Conservation (phyloP, 345 rosid species). For the Rhodamnia rubescens region DNA sequence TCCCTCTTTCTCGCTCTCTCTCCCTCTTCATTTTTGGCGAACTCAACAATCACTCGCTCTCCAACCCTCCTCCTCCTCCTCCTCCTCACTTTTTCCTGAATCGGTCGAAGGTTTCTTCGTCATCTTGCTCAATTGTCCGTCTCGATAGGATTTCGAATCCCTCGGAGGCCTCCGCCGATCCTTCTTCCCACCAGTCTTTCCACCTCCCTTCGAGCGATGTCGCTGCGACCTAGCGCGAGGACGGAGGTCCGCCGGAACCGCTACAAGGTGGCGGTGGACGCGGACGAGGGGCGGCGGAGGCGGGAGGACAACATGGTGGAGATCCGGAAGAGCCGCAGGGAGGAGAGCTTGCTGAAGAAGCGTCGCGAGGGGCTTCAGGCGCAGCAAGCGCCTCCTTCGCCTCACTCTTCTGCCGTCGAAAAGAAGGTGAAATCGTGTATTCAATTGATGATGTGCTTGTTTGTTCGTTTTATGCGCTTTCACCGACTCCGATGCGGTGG, state of each 20-base stretch:
- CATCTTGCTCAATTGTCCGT: not conserved
- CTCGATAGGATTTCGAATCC: not conserved
- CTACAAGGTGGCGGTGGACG: conserved; percentile 80
- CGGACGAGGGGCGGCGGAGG: conserved; percentile 79
- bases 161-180: not conserved
- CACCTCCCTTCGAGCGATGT: conserved; percentile 19
- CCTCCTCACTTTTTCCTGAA: not conserved
- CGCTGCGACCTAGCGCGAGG: conserved; percentile 67
- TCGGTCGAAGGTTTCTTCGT: not conserved
- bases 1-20: not conserved
- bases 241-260: conserved; percentile 62
- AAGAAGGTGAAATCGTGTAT: conserved; percentile 34
- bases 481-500: not conserved
- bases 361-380: conserved; percentile 73
- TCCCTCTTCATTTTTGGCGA: not conserved
- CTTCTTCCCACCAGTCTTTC: not conserved
- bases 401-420: conserved; percentile 36
- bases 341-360: conserved; percentile 83
- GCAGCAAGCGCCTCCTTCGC: conserved; percentile 28
- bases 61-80: not conserved
- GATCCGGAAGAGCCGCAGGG: conserved; percentile 80
- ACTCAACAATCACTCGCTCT: not conserved
- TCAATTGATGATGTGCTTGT: not conserved
- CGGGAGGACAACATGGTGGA: conserved; percentile 91
- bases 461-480: not conserved